These are phyloP conservation scores for Tolypocladium amazonense DNA, from an alignment of 2,329 filamentous ascomycete species.

Conservation along the genomic window DNA sequence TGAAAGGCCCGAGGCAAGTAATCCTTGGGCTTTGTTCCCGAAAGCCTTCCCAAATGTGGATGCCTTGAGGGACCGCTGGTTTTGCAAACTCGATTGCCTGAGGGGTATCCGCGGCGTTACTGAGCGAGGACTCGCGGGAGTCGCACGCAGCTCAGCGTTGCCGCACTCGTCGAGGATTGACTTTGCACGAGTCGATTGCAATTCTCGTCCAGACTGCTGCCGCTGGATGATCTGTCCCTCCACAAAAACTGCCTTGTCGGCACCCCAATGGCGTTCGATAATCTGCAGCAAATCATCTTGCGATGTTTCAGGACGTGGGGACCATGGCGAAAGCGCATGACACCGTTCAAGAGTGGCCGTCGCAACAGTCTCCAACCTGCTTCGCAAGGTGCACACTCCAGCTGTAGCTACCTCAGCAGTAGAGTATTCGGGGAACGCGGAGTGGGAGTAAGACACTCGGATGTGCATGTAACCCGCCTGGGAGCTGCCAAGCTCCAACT, in stretches of 20 bases:
- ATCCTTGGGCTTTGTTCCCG: not conserved
- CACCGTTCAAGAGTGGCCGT: slow-evolving; percentile 39
- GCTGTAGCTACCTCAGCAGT: slow-evolving; percentile 8
- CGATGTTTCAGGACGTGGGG: slow-evolving; percentile 25
- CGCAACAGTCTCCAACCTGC: slow-evolving; percentile 40
- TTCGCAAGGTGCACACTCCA: slow-evolving; percentile 30
- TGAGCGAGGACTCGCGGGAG: not conserved
- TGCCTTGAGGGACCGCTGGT: not conserved
- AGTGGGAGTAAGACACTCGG: slow-evolving; percentile 43
- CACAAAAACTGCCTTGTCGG: slow-evolving; percentile 23
- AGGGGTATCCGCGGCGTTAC: not conserved
- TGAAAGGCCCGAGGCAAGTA: not conserved
- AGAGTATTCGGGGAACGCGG: slow-evolving; percentile 35
- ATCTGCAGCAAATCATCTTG: slow-evolving; percentile 31
- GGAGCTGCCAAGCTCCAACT: slow-evolving; percentile 41
- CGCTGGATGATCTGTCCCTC: not conserved
- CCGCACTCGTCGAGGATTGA: too few relatives aligned
- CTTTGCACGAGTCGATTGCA: not conserved
- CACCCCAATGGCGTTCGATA: slow-evolving; percentile 38
- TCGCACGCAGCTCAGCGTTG: not conserved
- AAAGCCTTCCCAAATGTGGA: slow-evolving; percentile 1
- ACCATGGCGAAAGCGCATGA: slow-evolving; percentile 40
- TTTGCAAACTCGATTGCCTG: not conserved
- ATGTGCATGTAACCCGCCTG: slow-evolving; percentile 40
- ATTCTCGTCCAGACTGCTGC: not conserved